phyloP scores from a whole-genome alignment of 2,329 filamentous ascomycete species.

The Penicillium sp. region DNA sequence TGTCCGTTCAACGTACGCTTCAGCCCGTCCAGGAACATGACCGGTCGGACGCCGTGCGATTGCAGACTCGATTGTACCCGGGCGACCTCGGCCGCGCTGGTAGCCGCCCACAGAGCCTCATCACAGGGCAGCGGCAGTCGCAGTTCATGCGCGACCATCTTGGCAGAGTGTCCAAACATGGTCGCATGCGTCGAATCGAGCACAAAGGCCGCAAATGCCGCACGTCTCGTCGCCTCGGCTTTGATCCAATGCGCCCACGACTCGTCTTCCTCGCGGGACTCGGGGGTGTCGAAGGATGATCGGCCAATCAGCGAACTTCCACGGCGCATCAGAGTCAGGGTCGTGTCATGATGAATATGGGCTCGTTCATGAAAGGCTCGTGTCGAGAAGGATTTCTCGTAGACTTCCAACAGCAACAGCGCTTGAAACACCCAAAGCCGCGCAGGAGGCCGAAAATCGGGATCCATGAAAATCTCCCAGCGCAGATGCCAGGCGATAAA shows the following conservation, averaged over 20 bases:
- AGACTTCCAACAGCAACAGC: constrained; percentile 79
- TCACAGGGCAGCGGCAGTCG: constrained; percentile 85
- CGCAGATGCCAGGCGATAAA: constrained; percentile 90
- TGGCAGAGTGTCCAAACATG: constrained; percentile 95
- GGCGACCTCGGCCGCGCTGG: constrained; percentile 77
- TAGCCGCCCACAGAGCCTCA: constrained; percentile 85
- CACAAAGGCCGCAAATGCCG: constrained; percentile 88
- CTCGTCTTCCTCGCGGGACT: constrained; percentile 67
- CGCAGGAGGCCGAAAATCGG: constrained; percentile 81
- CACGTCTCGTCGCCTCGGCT: constrained; percentile 81
- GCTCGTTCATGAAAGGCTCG: constrained; percentile 86
- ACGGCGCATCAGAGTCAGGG: constrained; percentile 87
- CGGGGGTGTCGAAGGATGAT: constrained; percentile 76
- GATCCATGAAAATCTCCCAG: constrained; percentile 92
- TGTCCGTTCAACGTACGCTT: constrained; percentile 84
- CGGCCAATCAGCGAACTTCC: constrained; percentile 86
- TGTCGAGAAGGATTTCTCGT: constrained; percentile 97
- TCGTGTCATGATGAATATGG: constrained; percentile 94
- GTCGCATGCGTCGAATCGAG: constrained; percentile 94
- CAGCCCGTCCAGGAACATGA: constrained; percentile 82
- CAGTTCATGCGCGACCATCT: constrained; percentile 97
- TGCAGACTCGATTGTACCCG: constrained; percentile 74
- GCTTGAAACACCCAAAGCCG: constrained; percentile 97
- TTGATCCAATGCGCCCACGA: constrained; percentile 97
- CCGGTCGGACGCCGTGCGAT: constrained; percentile 74